Evolutionary conservation across 805 yeast species (phyloP).

Genomic region (Saturnispora saitoi): DNA sequence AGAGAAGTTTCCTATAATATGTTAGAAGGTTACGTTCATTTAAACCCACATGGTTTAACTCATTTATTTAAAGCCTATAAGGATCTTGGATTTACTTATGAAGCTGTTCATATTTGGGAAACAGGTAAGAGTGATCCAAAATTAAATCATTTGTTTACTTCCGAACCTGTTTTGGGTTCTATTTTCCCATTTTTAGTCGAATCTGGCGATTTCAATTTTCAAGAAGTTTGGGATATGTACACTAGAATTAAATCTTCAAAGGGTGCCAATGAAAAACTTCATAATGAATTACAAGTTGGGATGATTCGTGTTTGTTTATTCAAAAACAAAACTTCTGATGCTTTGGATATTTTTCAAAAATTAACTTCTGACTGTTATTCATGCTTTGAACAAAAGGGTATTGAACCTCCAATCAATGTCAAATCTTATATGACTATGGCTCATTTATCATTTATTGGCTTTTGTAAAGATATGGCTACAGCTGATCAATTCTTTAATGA

Average conservation of each 20-base stretch:
- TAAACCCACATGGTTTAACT: constrained; percentile 48
- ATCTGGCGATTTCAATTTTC: constrained; percentile 49
- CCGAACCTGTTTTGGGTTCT: constrained; percentile 59
- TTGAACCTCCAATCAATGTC: constrained; percentile 32
- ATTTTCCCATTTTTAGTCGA: constrained; percentile 60
- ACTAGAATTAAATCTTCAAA: constrained; percentile 31
- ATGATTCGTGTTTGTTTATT: constrained; percentile 66
- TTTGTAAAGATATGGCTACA: constrained; percentile 60
- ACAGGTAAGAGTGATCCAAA: constrained; percentile 40
- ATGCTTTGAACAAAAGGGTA: constrained; percentile 22
- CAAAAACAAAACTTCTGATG: constrained; percentile 57
- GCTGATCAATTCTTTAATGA: constrained; percentile 69
- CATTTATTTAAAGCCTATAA: constrained; percentile 50
- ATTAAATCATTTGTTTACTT: constrained; percentile 40
- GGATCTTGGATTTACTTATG: constrained; percentile 51
- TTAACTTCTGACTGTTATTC: constrained; percentile 45
- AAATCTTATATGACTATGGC: constrained; percentile 56
- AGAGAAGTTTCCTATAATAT: constrained; percentile 46
- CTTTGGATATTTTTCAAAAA: constrained; percentile 53
- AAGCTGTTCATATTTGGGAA: constrained; percentile 67
- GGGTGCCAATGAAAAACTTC: constrained; percentile 24
- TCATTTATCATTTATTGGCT: constrained; percentile 71
- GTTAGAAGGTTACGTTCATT: constrained; percentile 33
- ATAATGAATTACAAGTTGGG: constrained; percentile 50
- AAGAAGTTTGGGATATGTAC: constrained; percentile 51